Base-by-base conservation (phyloP, 371 early-diverging fungal genomes). In the Mucor racemosus region DNA sequence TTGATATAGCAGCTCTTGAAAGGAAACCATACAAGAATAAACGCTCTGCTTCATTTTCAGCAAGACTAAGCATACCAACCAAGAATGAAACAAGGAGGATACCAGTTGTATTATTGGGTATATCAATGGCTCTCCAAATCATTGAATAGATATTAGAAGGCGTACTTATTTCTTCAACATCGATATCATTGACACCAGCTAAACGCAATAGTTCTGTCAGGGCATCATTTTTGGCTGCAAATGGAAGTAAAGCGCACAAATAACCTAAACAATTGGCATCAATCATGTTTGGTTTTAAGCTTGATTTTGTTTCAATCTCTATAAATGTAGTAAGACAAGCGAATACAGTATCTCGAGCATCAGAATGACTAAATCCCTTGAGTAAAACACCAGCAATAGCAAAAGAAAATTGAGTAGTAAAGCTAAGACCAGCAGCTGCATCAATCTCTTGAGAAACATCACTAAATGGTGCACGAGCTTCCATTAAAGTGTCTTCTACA, bases 401-500 rank as follows among this genome's bases (percentile, higher is more conserved):
- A 66, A 90, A 89, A 17, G 90, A 76, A 42, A 93, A 91, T 58
- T 91, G 90, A 7, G 78, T 75, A 19, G 79, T 71, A 78, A 93
- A 93, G 69, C 80, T 84, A 55, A 92, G 78, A 5, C 88, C 91
- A 19, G 77, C 71, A 3, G 75, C 61, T 7, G 59, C 53, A 60
- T 93, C 94, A 19, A 91, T 72, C 50, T 84, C 76, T 39, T 65
- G 66, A 1, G 83, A 75, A 10, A 81, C 78, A 21, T 81, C 77
- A 55, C 75, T 77, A 50, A 85, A 78, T 0, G 82, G 77, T 1
- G 71, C 80, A 8, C 94, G 86, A 4, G 87, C 83, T 6, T 77
- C 65, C 78, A 89, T 69, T 60, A 92, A 65, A 1, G 88, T 77
- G n/a, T 82, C 77, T 60, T 79, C 69, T 40, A 85, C 61, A 4